Evolutionary conservation across 2,329 filamentous ascomycete species (phyloP).

Genomic region (Fusarium compactum): DNA sequence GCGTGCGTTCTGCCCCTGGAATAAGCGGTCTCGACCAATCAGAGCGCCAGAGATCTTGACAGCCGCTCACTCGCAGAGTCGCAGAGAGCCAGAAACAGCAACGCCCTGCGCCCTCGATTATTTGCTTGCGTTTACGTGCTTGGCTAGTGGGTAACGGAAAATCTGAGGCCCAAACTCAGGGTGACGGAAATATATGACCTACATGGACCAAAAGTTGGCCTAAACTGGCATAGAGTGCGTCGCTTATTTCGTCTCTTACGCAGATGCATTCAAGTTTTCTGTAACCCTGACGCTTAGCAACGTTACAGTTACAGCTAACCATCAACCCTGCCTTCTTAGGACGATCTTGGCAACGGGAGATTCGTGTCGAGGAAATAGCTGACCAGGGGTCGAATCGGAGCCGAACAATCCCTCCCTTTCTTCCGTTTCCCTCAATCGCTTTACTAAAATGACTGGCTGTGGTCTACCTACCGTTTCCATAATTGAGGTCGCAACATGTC

Average conservation of each 20-base stretch:
- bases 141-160: not conserved
- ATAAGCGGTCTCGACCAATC: slow-evolving; percentile 34
- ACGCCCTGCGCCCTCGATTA: not conserved
- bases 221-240: not conserved
- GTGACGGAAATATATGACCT: not conserved
- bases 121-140: not conserved
- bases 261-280: not conserved
- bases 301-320: slow-evolving; percentile 30
- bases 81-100: not conserved
- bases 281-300: slow-evolving; percentile 21
- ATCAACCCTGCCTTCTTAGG: slow-evolving; percentile 32
- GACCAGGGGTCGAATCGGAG: slow-evolving; percentile 30
- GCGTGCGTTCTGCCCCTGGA: slow-evolving; percentile 44
- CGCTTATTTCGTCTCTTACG: not conserved
- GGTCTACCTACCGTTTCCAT: slow-evolving; percentile 33
- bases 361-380: slow-evolving; percentile 12
- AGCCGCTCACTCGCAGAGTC: slow-evolving; percentile 10
- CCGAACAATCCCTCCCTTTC: slow-evolving; percentile 15
- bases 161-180: not conserved
- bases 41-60: slow-evolving; percentile 35
- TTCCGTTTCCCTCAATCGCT: slow-evolving; percentile 19
- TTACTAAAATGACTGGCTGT: not conserved
- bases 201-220: not conserved
- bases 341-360: slow-evolving; percentile 39
- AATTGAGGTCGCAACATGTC: slow-evolving; percentile 15